These are phyloP conservation scores for Cadophora sp. DNA, from an alignment of 2,329 filamentous ascomycete species.

Conservation along the genomic window DNA sequence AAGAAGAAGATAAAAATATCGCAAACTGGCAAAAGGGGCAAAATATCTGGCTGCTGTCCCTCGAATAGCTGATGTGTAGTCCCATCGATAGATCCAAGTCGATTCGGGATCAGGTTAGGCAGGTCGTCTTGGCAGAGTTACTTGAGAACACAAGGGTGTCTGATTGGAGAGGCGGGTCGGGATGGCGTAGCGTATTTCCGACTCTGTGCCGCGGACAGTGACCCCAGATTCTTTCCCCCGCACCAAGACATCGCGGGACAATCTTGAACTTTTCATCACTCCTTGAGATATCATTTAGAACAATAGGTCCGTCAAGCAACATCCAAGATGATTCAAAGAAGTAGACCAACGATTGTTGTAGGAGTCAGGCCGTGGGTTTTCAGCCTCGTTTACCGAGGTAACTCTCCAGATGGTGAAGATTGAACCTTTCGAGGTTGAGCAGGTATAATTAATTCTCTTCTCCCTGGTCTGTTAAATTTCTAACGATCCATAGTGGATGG, in stretches of 20 bases:
- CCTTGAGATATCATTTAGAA: background rate
- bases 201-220: background rate
- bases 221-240: background rate
- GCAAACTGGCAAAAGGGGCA: background rate
- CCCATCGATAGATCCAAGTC: background rate
- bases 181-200: constrained; percentile 9
- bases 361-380: background rate
- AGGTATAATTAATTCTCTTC: constrained; percentile 55
- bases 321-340: constrained; percentile 20
- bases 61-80: constrained; percentile 1
- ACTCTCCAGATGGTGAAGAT: constrained; percentile 60
- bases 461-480: background rate
- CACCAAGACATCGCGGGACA: background rate
- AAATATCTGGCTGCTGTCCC: background rate
- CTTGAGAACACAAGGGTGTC: background rate
- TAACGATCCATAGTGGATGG: constrained; percentile 61
- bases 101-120: constrained; percentile 7
- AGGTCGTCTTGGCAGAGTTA: constrained; percentile 12
- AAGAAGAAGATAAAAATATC: background rate
- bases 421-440: constrained; percentile 73
- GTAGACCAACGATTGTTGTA: constrained; percentile 24
- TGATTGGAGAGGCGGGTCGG: background rate
- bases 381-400: constrained; percentile 34
- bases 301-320: constrained; percentile 28
- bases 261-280: background rate